These are phyloP conservation scores for Phytophthora kernoviae DNA, from an alignment of 352 stramenopile genomes.

Conservation along the genomic window DNA sequence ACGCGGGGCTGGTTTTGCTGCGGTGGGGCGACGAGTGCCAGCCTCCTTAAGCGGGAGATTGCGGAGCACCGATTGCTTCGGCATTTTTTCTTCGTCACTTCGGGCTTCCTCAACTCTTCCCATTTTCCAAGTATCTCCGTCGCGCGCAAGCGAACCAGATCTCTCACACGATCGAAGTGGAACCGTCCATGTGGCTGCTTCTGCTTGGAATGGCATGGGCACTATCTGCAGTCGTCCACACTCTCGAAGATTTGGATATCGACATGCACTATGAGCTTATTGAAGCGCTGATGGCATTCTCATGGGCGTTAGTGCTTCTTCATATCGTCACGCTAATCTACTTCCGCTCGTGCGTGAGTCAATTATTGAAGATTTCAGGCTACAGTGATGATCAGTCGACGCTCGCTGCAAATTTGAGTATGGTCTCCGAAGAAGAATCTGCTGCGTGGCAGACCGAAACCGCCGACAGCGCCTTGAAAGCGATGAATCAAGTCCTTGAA, in stretches of 20 bases:
- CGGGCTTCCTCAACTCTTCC: slow-evolving; percentile 52
- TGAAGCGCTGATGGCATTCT: slow-evolving; percentile 33
- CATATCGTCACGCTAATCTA: slow-evolving; percentile 46
- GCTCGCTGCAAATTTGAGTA: slow-evolving; percentile 7
- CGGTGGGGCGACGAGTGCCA: neutral
- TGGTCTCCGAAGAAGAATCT: slow-evolving; percentile 22
- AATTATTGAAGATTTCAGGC: slow-evolving; percentile 37
- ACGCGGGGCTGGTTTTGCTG: slow-evolving; percentile 2
- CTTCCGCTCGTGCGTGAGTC: slow-evolving; percentile 35
- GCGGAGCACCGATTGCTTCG: slow-evolving; percentile 44
- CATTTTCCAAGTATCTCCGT: slow-evolving; percentile 74
- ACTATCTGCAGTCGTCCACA: slow-evolving; percentile 22
- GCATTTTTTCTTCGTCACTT: slow-evolving; percentile 46
- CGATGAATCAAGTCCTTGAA: slow-evolving; percentile 22
- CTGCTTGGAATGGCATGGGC: slow-evolving; percentile 50
- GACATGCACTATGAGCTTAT: slow-evolving; percentile 34
- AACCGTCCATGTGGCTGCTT: slow-evolving; percentile 66
- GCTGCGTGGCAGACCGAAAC: slow-evolving; percentile 21
- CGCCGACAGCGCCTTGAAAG: slow-evolving; percentile 17
- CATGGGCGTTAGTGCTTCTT: slow-evolving; percentile 34
- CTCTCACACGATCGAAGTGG: slow-evolving; percentile 74
- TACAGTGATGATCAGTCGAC: slow-evolving; percentile 17
- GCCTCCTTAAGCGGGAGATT: slow-evolving; percentile 15
- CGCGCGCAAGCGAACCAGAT: slow-evolving; percentile 75
- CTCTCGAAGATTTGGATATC: slow-evolving; percentile 23